A percentile compares a stretch with the other conserved stretches of the same genome.
Conservation (phyloP, 208 protist species). For the Trypanosoma avium region DNA sequence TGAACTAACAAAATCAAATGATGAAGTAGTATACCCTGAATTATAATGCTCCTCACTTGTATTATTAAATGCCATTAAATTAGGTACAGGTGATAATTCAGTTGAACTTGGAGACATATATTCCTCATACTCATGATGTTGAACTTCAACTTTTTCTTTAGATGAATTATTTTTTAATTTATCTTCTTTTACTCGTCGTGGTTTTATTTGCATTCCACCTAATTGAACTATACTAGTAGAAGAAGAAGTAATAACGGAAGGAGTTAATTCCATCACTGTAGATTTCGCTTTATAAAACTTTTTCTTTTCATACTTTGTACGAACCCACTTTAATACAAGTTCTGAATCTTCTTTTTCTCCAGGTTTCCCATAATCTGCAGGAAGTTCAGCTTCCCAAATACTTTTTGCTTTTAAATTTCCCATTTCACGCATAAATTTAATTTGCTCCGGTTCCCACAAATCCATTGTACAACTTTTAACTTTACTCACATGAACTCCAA, state of each 20-base stretch:
- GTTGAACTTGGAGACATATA: not conserved
- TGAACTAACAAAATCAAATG: no score
- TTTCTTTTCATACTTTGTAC: conserved; percentile 68
- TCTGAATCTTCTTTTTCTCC: conserved; percentile 32
- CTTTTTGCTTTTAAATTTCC: conserved; percentile 48
- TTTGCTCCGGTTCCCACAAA: conserved; percentile 69
- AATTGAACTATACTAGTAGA: not conserved
- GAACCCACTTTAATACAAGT: conserved; percentile 61
- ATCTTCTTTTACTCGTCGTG: not conserved
- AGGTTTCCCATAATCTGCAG: conserved; percentile 43
- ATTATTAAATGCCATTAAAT: conserved; percentile 9
- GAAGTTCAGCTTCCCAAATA: conserved; percentile 56
- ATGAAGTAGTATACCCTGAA: not conserved
- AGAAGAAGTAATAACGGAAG: not conserved
- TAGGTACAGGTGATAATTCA: not conserved
- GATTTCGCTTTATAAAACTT: conserved; percentile 33
- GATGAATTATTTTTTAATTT: not conserved
- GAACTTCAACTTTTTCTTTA: not conserved
- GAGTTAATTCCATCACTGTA: not conserved
- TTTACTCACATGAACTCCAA: conserved; percentile 89
- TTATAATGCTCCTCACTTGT: not conserved
- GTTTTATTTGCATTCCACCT: not conserved
- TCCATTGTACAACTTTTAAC: conserved; percentile 89
- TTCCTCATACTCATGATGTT: not conserved
- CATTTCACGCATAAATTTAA: conserved; percentile 63